A percentile compares a stretch with the other conserved stretches of the same genome.
Conservation (phyloP, 1,284 basidiomycete species). For the Cryptococcus sp. region DNA sequence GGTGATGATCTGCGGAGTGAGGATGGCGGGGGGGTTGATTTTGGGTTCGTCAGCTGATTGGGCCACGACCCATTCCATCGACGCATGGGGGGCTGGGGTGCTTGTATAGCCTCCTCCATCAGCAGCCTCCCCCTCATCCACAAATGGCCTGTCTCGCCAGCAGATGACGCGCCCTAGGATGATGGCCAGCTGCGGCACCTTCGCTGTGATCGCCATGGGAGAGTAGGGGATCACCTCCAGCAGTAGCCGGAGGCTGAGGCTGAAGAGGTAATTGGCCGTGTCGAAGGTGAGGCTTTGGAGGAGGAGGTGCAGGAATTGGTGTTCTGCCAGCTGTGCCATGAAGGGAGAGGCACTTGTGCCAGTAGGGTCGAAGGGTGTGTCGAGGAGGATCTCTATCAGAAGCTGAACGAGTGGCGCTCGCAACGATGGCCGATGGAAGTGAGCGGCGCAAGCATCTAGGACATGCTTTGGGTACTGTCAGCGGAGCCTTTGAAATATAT, state of each 20-base stretch:
- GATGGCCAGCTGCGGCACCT: conserved; percentile 41
- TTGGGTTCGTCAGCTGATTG: conserved; percentile 11
- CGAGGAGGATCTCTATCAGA: conserved; percentile 29
- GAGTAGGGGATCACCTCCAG: conserved; percentile 39
- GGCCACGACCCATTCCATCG: conserved; percentile 28
- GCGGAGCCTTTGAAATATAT: too few species aligned
- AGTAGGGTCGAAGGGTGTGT: conserved; percentile 23
- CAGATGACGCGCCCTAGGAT: conserved; percentile 37
- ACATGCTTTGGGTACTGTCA: conserved; percentile 1
- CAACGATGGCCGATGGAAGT: conserved; percentile 8
- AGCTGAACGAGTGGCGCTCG: conserved; percentile 25
- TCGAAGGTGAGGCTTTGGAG: conserved; percentile 35
- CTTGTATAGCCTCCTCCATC: conserved; percentile 23
- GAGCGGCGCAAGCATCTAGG: background rate
- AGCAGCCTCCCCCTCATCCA: conserved; percentile 18
- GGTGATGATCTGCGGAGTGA: conserved; percentile 28
- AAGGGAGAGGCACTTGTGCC: conserved; percentile 17
- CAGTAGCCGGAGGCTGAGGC: conserved; percentile 29
- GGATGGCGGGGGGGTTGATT: conserved; percentile 13
- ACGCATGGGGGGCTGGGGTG: conserved; percentile 26
- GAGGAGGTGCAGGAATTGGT: conserved; percentile 23
- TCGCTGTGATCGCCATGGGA: conserved; percentile 23
- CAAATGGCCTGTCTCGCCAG: conserved; percentile 45
- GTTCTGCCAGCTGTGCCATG: conserved; percentile 27
- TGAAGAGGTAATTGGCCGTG: conserved; percentile 42